Base-by-base conservation (phyloP, 2,329 filamentous ascomycete genomes). In the Penicillium sp. region DNA sequence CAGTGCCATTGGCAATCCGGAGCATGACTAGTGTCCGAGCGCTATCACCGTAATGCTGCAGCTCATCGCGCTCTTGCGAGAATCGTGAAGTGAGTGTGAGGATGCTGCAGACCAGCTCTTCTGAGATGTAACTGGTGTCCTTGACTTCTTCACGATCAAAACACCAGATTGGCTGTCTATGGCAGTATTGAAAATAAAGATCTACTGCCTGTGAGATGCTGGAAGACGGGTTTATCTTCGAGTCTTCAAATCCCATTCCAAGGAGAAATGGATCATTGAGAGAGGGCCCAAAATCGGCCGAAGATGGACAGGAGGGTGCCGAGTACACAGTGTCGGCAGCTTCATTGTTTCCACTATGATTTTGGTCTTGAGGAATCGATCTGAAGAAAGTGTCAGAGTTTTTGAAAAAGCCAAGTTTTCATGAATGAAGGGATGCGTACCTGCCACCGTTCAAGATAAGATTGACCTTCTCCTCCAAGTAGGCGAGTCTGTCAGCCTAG, bases 401-500 rank as follows among this genome's bases (percentile, higher is more conserved):
- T 22, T n/a, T 17, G 42, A 35, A 54, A 12, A 28, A 10, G 50
- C n/a, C 13, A 24, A 19, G 24, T 1, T 1, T 15, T 24, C 2
- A 37, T 30, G 26, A 28, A n/a, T 5, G 53, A 62, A 59, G 55
- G 55, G 50, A 59, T 64, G 59, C 58, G 22, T 74, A 78, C 75
- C 73, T 69, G 61, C 72, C 78, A 58, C 81, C 81, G 53, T 75
- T 83, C 22, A 84, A 72, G 57, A 84, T 75, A 61, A 81, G 79
- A 71, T 84, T 82, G 51, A 84, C 77, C 69, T 84, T 84, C 71
- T 84, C 82, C 72, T 84, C 82, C 44, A 84, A 66, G 55, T 81
- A 79, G 15, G 81, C 81, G n/a, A 84, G 73, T 65, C 82, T 77
- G 69, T 84, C 82, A 65, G 82, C 81, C 82, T 84, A 45, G n/a